Conservation (phyloP, 1,284 basidiomycete species). For the Spongiforma sp. region DNA sequence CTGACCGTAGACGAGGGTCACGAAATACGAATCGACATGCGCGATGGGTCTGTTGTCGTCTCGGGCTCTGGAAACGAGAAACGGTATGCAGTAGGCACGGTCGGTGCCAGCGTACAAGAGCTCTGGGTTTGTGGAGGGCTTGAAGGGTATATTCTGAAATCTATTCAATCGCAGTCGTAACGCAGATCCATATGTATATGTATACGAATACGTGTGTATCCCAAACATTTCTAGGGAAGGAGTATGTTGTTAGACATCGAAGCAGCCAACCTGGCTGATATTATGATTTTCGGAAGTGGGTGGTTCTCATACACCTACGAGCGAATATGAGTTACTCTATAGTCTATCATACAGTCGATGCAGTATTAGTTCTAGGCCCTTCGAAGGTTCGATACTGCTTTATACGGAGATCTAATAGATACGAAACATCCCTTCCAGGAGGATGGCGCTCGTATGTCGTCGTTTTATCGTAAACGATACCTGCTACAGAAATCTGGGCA, state of each 20-base stretch:
- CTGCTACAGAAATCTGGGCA: constrained; percentile 60
- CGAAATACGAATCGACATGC: constrained; percentile 71
- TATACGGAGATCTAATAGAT: constrained; percentile 30
- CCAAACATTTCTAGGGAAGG: too few relatives aligned
- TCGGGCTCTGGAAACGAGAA: constrained; percentile 51
- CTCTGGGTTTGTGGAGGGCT: constrained; percentile 84
- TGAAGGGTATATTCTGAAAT: constrained; percentile 81
- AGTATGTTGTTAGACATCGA: too few relatives aligned
- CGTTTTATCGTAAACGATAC: constrained; percentile 56
- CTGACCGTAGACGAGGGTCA: constrained; percentile 81
- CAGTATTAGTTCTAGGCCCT: constrained; percentile 6
- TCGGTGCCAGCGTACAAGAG: constrained; percentile 93
- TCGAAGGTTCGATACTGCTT: constrained; percentile 26
- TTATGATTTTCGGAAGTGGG: too few relatives aligned
- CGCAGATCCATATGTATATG: too few relatives aligned
- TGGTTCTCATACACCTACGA: too few relatives aligned
- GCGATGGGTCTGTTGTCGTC: constrained; percentile 69
- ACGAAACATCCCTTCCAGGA: constrained; percentile 27
- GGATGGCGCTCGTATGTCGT: constrained; percentile 59
- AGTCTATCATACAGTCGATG: constrained; percentile 8
- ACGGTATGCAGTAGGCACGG: constrained; percentile 72
- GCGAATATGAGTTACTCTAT: too few relatives aligned
- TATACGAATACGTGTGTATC: too few relatives aligned
- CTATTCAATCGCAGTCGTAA: constrained; percentile 50
- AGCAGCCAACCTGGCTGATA: too few relatives aligned